Evolutionary conservation across 2,329 filamentous ascomycete genomes (phyloP).

Genomic region (Colletotrichum sp.): DNA sequence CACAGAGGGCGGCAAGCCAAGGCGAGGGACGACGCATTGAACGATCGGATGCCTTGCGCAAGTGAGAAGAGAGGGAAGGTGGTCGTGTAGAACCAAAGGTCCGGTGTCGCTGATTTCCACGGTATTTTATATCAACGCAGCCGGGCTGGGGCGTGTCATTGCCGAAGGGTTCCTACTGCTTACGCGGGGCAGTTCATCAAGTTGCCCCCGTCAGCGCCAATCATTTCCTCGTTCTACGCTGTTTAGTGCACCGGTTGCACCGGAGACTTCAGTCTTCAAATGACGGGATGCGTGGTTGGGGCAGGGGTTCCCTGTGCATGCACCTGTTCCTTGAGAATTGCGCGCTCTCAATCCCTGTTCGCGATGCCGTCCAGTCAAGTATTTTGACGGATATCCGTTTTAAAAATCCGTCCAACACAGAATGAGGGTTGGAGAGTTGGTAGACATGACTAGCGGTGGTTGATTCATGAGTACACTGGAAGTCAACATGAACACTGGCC

Average conservation of each 20-base stretch:
- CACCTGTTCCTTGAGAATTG: neutral
- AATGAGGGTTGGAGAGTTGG: neutral
- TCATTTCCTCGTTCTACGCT: neutral
- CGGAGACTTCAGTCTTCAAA: neutral
- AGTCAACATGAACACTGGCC: neutral
- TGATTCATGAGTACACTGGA: neutral
- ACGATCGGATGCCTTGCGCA: rapidly evolving
- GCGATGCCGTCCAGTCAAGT: neutral
- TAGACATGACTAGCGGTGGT: neutral
- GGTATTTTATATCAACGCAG: neutral
- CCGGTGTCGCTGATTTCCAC: neutral
- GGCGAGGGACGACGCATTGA: neutral
- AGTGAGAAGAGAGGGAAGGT: neutral
- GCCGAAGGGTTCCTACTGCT: neutral
- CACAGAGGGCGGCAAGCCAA: neutral
- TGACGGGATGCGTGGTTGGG: neutral
- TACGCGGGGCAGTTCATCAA: neutral
- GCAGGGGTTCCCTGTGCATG: neutral
- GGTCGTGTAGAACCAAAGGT: neutral
- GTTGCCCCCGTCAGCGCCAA: neutral
- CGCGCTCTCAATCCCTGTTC: rapidly evolving
- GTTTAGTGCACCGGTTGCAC: neutral
- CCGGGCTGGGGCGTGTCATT: neutral
- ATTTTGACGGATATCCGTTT: neutral
- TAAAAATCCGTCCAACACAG: neutral